A percentile compares a stretch with the other conserved stretches of the same genome.
These are phyloP conservation scores for Aureobasidium sp. DNA, from an alignment of 2,329 filamentous ascomycete genomes.

Conservation along the genomic window DNA sequence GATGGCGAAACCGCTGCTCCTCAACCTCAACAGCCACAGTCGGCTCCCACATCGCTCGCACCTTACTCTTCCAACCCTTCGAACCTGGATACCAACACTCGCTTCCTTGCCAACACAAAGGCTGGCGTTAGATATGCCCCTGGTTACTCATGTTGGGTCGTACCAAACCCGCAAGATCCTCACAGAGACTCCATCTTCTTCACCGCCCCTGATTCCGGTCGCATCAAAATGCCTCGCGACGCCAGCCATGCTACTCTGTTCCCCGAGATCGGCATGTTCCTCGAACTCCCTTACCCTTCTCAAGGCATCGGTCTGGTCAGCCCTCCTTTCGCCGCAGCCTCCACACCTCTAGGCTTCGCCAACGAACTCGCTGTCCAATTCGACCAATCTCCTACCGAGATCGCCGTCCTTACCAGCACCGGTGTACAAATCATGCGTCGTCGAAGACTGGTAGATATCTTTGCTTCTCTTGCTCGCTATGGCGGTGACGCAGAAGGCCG, in stretches of 20 bases:
- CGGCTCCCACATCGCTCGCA: conserved; percentile 2
- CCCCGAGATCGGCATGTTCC: conserved; percentile 73
- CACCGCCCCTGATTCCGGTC: conserved; percentile 78
- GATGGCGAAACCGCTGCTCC: conserved; percentile 20
- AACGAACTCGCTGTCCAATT: conserved; percentile 97
- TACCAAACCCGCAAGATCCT: conserved; percentile 39
- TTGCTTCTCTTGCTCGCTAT: conserved; percentile 71
- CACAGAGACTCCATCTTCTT: conserved; percentile 63
- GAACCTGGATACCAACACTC: conserved; percentile 29
- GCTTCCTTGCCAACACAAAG: conserved; percentile 30
- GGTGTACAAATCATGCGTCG: conserved; percentile 82
- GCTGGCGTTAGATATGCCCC: conserved; percentile 59
- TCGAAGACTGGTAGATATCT: conserved; percentile 81
- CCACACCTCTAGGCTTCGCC: conserved; percentile 70
- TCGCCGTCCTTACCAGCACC: conserved; percentile 85
- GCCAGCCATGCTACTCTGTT: conserved; percentile 45
- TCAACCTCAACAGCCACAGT: conserved; percentile 17
- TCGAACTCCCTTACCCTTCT: conserved; percentile 65
- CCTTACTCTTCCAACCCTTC: conserved; percentile 20
- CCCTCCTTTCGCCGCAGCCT: conserved; percentile 61
- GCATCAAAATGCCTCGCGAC: conserved; percentile 51
- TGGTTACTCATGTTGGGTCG: conserved; percentile 85
- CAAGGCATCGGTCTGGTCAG: conserved; percentile 76
- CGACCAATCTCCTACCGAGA: conserved; percentile 71
- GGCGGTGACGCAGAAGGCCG: conserved; percentile 71